A percentile compares a stretch with the other conserved stretches of the same genome.
Conservation (phyloP, 139 green algal species). For the Closterium sp. region DNA sequence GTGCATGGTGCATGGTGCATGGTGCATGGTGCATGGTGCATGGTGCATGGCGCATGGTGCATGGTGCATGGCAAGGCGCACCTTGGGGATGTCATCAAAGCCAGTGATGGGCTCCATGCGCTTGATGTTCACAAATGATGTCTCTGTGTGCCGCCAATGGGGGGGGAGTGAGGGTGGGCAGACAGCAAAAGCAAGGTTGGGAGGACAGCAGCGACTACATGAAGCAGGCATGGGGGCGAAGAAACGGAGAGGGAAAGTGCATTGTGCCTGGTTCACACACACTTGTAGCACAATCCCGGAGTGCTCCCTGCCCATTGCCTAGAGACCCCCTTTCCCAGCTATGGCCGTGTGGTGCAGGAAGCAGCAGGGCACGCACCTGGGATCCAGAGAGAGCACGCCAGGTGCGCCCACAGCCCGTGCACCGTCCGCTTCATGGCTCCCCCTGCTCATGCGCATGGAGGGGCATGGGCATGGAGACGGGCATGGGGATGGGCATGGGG, state of each 20-base stretch:
- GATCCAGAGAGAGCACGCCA: conserved; percentile 46
- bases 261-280: not conserved
- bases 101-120: conserved; percentile 1
- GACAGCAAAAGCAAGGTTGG: no score
- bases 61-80: no score
- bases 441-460: conserved; percentile 1
- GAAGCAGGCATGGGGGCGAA: not conserved
- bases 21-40: no score
- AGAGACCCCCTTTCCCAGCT: no score
- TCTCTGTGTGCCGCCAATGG: conserved; percentile 5
- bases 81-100: conserved; percentile 12
- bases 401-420: conserved; percentile 45
- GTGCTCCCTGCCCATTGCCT: not conserved
- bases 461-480: not conserved
- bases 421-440: conserved; percentile 43
- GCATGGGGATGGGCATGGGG: not conserved
- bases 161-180: no score
- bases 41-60: no score
- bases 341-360: no score
- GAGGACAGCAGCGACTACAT: no score
- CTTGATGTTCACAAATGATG: conserved; percentile 14
- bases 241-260: not conserved
- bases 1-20: no score
- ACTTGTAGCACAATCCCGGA: not conserved
- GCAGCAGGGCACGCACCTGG: conserved; percentile 16